phyloP scores from a whole-genome alignment of 768 basidiomycete species.

The Collybia sordida region DNA sequence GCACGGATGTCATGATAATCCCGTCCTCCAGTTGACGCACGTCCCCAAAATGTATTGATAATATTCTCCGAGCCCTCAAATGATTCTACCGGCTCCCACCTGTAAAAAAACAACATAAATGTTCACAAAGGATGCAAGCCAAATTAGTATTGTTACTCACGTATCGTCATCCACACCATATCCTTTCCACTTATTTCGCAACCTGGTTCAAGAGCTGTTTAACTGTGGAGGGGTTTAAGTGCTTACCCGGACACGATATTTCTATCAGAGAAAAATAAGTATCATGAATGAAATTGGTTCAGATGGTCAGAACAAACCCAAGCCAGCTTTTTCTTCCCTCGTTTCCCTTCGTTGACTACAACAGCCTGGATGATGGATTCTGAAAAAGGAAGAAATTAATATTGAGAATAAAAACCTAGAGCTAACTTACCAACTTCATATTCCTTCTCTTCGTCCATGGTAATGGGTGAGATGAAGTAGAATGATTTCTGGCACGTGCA shows the following conservation, averaged over 20 bases:
- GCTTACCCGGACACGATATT: slow-evolving; percentile 60
- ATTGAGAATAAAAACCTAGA: background rate
- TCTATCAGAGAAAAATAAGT: slow-evolving; percentile 30
- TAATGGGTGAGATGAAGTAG: slow-evolving; percentile 6
- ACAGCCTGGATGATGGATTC: slow-evolving; percentile 56
- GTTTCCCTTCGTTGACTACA: slow-evolving; percentile 33
- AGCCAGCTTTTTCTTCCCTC: slow-evolving; percentile 36
- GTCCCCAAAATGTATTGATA: slow-evolving; percentile 50
- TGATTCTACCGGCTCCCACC: slow-evolving; percentile 69
- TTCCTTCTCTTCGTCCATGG: slow-evolving; percentile 43
- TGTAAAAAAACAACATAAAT: slow-evolving; percentile 23
- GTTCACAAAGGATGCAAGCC: too few relatives aligned
- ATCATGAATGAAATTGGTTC: slow-evolving; percentile 3
- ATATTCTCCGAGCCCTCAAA: slow-evolving; percentile 60
- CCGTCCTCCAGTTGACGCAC: slow-evolving; percentile 45
- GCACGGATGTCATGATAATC: slow-evolving; percentile 45
- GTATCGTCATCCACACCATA: slow-evolving; percentile 54
- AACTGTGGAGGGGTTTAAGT: background rate
- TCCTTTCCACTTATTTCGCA: slow-evolving; percentile 55
- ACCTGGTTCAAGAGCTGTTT: background rate
- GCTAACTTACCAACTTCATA: slow-evolving; percentile 66
- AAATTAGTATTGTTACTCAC: slow-evolving; percentile 32
- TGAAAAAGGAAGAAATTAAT: slow-evolving; percentile 20
- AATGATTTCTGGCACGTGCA: slow-evolving; percentile 7
- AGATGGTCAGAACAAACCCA: slow-evolving; percentile 42